Evolutionary conservation across 352 stramenopile genomes (phyloP).

Genomic region (Globisporangium uncinulatum): DNA sequence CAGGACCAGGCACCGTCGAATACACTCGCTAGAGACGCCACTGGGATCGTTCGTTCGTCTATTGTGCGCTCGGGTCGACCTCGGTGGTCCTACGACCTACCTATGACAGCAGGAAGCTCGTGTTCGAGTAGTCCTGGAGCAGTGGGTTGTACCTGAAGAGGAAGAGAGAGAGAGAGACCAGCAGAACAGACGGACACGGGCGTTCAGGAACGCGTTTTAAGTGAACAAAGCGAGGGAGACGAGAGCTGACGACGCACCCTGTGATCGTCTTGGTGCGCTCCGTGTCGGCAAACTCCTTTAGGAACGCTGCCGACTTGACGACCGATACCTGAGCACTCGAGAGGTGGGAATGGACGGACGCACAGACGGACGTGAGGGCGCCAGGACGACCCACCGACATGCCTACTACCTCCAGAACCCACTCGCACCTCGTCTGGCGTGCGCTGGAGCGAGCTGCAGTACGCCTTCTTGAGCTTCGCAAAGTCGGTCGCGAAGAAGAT

Average conservation of each 20-base stretch:
- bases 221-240: background rate
- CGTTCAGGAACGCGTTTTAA: background rate
- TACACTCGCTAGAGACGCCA: background rate
- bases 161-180: background rate
- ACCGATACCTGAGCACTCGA: constrained; percentile 51
- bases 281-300: constrained; percentile 75
- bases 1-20: too few species aligned
- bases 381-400: background rate
- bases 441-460: constrained; percentile 58
- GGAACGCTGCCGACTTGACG: constrained; percentile 73
- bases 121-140: constrained; percentile 88
- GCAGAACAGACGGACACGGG: background rate
- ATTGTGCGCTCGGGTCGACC: background rate
- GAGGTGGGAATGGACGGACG: background rate
- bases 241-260: constrained; percentile 29
- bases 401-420: background rate
- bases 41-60: background rate
- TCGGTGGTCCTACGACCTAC: constrained; percentile 16
- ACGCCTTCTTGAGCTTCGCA: constrained; percentile 68
- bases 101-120: constrained; percentile 85
- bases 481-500: constrained; percentile 92
- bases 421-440: constrained; percentile 27
- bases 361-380: too few species aligned
- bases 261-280: constrained; percentile 80
- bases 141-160: constrained; percentile 79